Base-by-base conservation (phyloP, 306 rosid species). In the Aeschynomene evenia region DNA sequence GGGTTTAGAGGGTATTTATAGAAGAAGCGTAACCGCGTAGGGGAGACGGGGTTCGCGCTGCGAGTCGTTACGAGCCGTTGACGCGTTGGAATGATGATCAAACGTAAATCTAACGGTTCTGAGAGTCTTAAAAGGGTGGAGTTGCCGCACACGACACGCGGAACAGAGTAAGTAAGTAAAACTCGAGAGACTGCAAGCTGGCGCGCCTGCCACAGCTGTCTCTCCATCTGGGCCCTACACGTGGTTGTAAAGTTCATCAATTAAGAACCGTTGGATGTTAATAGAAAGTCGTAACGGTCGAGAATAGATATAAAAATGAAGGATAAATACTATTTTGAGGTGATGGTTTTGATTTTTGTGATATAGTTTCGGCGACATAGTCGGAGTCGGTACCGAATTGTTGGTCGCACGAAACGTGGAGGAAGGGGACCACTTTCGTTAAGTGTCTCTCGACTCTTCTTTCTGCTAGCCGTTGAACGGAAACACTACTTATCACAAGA, bases 261-360 rank as follows among this genome's bases (percentile, higher is more conserved):
- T 7, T 19, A 15, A 2, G 15, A 22, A 13, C 53, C 79, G 71
- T 67, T 73, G 67, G 70, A 73, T 63, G 60, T 3, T 28, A 54
- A 34, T 22, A 60, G 18, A 68, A 81, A 81, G 79, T 73, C 39
- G 57, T 54, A 78, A 82, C 85, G 80, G 85, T 77, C 83, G 53
- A 40, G 63, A 62, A 53, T 9, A 13, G 11, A 22, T 24, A 26
- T n/a, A 45, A 11, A n/a, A 15, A 43, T 3, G 4, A 7, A 43
- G 15, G 11, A 37, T 13, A 43, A 43, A 45, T n/a, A 7, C 7
- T 9, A 9, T 26, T 22, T 9, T 3, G 8, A 16, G 16, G 12
- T 23, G 48, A 31, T 1, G 2, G 22, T 13, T n/a, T 55, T 72
- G 28, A 58, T 20, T 58, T 57, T 48, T 34, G n/a, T 48, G 49